phyloP scores from a whole-genome alignment of 768 basidiomycete genomes.

The Russula earlei region DNA sequence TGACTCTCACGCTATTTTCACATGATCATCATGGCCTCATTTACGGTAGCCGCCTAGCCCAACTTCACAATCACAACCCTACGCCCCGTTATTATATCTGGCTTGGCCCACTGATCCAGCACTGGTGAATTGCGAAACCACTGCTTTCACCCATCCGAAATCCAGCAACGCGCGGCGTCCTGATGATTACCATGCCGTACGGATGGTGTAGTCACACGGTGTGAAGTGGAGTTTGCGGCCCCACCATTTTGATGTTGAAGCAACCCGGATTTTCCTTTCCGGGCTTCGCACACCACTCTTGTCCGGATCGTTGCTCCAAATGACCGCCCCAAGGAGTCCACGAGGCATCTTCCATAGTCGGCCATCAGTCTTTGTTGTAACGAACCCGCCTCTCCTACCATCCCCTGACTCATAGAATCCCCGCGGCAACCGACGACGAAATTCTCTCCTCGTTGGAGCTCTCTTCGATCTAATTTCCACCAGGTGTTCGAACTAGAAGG shows the following conservation, averaged over 20 bases:
- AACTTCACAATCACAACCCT: neutral
- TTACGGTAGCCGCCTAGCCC: neutral
- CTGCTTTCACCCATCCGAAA: neutral
- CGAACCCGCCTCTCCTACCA: neutral
- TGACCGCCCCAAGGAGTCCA: neutral
- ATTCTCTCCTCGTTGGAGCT: slow-evolving; percentile 15
- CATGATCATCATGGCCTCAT: no score
- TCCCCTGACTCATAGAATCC: neutral
- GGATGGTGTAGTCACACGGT: no score
- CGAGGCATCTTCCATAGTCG: neutral
- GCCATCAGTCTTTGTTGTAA: neutral
- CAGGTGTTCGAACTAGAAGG: slow-evolving; percentile 9
- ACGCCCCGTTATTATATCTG: neutral
- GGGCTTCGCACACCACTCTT: neutral
- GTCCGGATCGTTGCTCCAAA: neutral
- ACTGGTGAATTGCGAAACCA: neutral
- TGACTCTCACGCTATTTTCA: neutral
- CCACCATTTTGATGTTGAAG: no score
- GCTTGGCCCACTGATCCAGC: neutral
- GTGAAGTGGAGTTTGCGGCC: no score
- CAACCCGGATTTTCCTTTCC: neutral
- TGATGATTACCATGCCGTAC: neutral
- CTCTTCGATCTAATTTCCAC: no score
- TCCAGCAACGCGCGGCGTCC: neutral
- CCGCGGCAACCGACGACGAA: slow-evolving; percentile 12